Evolutionary conservation across 139 green algal genomes (phyloP), one percentile per base, ranked within the genome.

Genomic region (Spirogloea muscicola): DNA sequence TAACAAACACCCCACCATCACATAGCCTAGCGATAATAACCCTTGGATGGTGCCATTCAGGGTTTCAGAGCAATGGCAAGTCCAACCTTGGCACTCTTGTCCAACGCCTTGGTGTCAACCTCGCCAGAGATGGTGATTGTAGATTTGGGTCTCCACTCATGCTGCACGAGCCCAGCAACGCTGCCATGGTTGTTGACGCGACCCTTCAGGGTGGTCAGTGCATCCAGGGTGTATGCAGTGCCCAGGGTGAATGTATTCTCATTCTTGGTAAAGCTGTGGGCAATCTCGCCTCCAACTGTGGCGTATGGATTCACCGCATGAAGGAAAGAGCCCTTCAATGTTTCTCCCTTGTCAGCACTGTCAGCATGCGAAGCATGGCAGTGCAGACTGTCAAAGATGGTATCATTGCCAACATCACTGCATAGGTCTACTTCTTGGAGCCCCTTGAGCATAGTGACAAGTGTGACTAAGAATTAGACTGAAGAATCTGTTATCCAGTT

Each of bases 321-420:
- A 25, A 59, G 68, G 76, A 70, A 82, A 0, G 55, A 71, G 3
- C 55, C 58, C 74, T 84, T 82, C 34, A 84, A 1, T 2, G 74
- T 82, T 6, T 82, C 74, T 16, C 31, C 76, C 74, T 82, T 82
- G 74, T 82, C 74, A 38, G 42, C 65, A 27, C 72, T 80, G 72
- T 55, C 27, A 44, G 43, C n/a, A n/a, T n/a, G n/a, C n/a, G n/a
- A 5, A 68, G 13, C 13, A 64, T 10, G 55, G 13, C 13, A 39
- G 27, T 64, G 13, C 10, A 13, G 27, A 39, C 10, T 10, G 55
- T 31, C 55, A 64, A 16, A 16, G 55, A 16, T 41, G 10, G 10
- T 21, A 10, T 21, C 55, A 31, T 41, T 10, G 55, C 55, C 10
- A 10, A 21, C 55, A 49, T 16, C 16, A 64, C n/a, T n/a, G n/a